These are phyloP conservation scores for Lecanicillium sp. DNA, from an alignment of 2,329 filamentous ascomycete genomes.

Conservation along the genomic window DNA sequence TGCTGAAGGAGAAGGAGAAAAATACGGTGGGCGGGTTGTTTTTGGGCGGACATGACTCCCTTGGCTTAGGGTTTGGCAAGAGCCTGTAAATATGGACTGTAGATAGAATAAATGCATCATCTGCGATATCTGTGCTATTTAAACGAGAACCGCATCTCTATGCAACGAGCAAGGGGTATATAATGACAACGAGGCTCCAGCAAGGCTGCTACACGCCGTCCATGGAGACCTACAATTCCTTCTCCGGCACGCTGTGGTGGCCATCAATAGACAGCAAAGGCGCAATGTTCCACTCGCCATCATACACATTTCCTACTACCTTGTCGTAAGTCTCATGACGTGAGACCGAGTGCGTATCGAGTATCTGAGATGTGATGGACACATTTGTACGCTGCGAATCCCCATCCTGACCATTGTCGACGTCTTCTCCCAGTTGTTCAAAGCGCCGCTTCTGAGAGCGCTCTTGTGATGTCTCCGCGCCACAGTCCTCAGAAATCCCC, in stretches of 20 bases:
- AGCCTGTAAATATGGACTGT: slow-evolving; percentile 4
- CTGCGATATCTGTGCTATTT: too few species aligned
- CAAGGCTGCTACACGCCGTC: too few species aligned
- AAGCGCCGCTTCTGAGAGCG: too few species aligned
- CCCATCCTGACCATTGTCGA: neutral
- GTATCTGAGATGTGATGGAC: slow-evolving; percentile 11
- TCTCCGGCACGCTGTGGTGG: slow-evolving; percentile 22
- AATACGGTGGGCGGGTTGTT: slow-evolving; percentile 21
- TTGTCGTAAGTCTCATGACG: slow-evolving; percentile 24
- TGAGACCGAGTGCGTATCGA: slow-evolving; percentile 14
- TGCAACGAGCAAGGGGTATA: too few species aligned
- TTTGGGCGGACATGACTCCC: slow-evolving; percentile 47
- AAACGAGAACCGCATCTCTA: too few species aligned
- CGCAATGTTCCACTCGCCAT: slow-evolving; percentile 22
- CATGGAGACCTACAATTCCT: slow-evolving; percentile 25
- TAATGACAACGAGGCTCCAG: too few species aligned
- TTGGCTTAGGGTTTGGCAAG: slow-evolving; percentile 36
- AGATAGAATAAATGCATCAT: too few species aligned
- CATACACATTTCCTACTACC: slow-evolving; percentile 21
- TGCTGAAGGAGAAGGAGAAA: slow-evolving; percentile 55
- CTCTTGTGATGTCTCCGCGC: too few species aligned
- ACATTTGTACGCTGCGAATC: slow-evolving; percentile 8
- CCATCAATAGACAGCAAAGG: slow-evolving; percentile 26
- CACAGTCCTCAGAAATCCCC: too few species aligned
- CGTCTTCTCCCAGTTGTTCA: too few species aligned